A percentile compares a stretch with the other conserved stretches of the same genome.
Evolutionary conservation across 352 stramenopile genomes (phyloP).

Genomic region (Elongisporangium prolatum): DNA sequence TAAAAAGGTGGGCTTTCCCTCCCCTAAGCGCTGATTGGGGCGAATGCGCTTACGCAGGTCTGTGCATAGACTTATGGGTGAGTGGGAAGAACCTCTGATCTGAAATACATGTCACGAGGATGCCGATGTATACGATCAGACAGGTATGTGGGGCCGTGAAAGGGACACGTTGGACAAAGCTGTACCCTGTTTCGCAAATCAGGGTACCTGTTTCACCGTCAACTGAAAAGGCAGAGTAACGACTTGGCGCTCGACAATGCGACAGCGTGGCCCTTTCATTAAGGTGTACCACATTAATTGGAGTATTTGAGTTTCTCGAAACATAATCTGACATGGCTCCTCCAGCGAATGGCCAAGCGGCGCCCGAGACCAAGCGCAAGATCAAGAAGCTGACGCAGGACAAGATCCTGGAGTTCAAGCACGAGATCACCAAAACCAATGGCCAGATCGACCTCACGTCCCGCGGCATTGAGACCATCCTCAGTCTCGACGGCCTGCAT

Average conservation of each 20-base stretch:
- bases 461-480: constrained; percentile 76
- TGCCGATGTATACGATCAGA: neutral
- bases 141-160: neutral
- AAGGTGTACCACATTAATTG: neutral
- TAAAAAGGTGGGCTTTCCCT: neutral
- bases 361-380: constrained; percentile 37
- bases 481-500: constrained; percentile 64
- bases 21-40: neutral
- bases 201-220: neutral
- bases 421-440: constrained; percentile 42
- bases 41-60: neutral
- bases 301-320: neutral
- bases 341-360: neutral
- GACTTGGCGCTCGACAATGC: neutral
- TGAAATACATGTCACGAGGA: neutral
- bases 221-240: neutral
- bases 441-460: constrained; percentile 56
- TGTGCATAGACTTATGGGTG: neutral
- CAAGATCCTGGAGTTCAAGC: constrained; percentile 54
- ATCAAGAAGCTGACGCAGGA: constrained; percentile 88
- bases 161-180: neutral
- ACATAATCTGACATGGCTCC: neutral
- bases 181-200: neutral
- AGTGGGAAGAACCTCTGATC: neutral
- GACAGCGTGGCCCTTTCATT: neutral